Conservation (phyloP, 208 protist genomes). For the Acanthamoeba divionensis region DNA sequence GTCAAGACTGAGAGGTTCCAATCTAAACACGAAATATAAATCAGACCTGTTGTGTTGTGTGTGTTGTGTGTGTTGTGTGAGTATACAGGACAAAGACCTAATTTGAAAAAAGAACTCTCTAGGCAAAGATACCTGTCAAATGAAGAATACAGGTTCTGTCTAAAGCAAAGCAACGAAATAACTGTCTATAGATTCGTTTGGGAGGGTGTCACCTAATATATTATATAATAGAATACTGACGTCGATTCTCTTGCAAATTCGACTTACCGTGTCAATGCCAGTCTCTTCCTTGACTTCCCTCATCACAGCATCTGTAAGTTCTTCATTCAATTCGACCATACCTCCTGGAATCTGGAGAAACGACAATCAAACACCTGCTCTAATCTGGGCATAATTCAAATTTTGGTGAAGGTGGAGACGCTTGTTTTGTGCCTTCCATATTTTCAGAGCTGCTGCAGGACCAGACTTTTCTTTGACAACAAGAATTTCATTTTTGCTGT, state of each 20-base stretch:
- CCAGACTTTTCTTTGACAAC: constrained; percentile 18
- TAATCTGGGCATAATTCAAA: no score
- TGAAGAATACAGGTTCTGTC: neutral
- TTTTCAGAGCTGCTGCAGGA: neutral
- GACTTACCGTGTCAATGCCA: neutral
- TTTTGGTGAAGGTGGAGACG: neutral
- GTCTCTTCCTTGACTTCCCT: constrained; percentile 46
- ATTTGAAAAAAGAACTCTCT: neutral
- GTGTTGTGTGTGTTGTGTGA: no score
- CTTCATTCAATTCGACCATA: constrained; percentile 2
- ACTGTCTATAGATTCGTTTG: neutral
- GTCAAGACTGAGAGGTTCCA: constrained; percentile 32
- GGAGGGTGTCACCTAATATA: neutral
- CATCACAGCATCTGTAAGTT: neutral
- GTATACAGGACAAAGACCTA: neutral
- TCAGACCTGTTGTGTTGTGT: constrained; percentile 41
- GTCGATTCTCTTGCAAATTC: neutral
- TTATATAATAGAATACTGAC: neutral
- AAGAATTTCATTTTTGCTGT: constrained; percentile 19
- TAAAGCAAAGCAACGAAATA: constrained; percentile 29
- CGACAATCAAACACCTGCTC: no score
- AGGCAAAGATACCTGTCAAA: neutral
- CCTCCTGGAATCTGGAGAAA: constrained; percentile 18
- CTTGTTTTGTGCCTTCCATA: neutral
- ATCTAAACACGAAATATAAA: constrained; percentile 13